Evolutionary conservation across 139 green algal genomes (phyloP).

Genomic region (Astrephomene gubernaculifera): DNA sequence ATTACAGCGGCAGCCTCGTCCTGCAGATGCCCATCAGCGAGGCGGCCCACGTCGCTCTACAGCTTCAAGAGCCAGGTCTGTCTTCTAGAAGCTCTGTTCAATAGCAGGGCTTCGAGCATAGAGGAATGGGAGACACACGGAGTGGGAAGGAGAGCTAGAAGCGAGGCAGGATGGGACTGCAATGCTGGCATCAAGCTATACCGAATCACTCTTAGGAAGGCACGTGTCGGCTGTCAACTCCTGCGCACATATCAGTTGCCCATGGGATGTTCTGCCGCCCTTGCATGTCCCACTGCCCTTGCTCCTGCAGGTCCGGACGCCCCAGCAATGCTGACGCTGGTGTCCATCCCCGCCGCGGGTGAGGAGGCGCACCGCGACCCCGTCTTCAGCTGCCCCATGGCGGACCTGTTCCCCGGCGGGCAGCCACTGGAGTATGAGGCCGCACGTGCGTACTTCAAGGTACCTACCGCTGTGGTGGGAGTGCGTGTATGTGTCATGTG

Average conservation of each 20-base stretch:
- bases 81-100: background rate
- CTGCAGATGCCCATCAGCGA: slow-evolving; percentile 91
- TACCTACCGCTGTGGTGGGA: background rate
- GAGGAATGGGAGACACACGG: too few species aligned
- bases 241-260: too few species aligned
- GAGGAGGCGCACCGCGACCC: slow-evolving; percentile 56
- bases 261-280: too few species aligned
- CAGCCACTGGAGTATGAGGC: slow-evolving; percentile 69
- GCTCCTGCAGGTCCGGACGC: background rate
- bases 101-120: too few species aligned
- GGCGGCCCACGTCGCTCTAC: slow-evolving; percentile 74
- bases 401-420: slow-evolving; percentile 68
- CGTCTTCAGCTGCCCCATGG: slow-evolving; percentile 77
- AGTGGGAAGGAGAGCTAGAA: too few species aligned
- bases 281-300: too few species aligned
- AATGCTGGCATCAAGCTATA: too few species aligned
- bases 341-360: slow-evolving; percentile 44
- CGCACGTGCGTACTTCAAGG: slow-evolving; percentile 72
- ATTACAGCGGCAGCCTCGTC: slow-evolving; percentile 94
- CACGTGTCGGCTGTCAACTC: too few species aligned
- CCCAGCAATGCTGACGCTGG: background rate
- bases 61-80: slow-evolving; percentile 13
- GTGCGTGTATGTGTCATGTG: background rate
- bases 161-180: too few species aligned
- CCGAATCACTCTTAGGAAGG: too few species aligned